Evolutionary conservation across 257 asterid species (phyloP), one percentile per base, ranked within the genome.

Genomic region (Linaria vulgaris): DNA sequence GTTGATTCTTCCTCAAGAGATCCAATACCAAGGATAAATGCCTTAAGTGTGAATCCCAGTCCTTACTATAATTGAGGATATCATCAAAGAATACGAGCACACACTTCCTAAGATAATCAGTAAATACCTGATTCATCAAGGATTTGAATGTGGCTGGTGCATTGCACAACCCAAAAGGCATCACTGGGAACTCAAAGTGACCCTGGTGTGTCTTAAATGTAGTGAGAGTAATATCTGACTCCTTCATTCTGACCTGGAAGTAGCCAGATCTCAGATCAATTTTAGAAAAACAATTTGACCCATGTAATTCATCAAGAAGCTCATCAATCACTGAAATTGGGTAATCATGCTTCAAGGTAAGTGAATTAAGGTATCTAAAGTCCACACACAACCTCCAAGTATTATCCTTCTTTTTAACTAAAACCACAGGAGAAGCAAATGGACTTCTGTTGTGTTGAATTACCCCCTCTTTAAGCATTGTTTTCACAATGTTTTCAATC

Each of bases 11-110:
- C 19, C 23, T 14, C 6, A 8, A 0, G 1, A 6, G 2, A 13
- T 1, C 3, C 5, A 44, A 11, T 0, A 25, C 24, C 1, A 9
- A 0, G 0, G n/a, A 15, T 6, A 44, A 9, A 2, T 60, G 39
- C 0, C 44, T 10, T 1, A 13, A 4, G 2, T 56, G 61, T 30
- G 9, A 16, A 1, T 56, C 24, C 15, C 15, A n/a, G 0, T 5
- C 31, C 10, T 11, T 44, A 11, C 49, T 44, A 13, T 44, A 44
- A 3, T 12, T 17, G 0, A 44, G 3, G 1, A 49, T 62, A 9
- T 73, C 64, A 44, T 73, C 71, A 55, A 73, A 73, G 34, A 73
- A 62, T 0, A 73, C 78, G 0, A 73, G 13, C 0, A 66, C 23
- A 73, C 63, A 68, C 34, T 68, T 63, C 1, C 54, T 5, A 3